These are phyloP conservation scores for Penicillium sp. DNA, from an alignment of 2,329 filamentous ascomycete species.

Conservation along the genomic window DNA sequence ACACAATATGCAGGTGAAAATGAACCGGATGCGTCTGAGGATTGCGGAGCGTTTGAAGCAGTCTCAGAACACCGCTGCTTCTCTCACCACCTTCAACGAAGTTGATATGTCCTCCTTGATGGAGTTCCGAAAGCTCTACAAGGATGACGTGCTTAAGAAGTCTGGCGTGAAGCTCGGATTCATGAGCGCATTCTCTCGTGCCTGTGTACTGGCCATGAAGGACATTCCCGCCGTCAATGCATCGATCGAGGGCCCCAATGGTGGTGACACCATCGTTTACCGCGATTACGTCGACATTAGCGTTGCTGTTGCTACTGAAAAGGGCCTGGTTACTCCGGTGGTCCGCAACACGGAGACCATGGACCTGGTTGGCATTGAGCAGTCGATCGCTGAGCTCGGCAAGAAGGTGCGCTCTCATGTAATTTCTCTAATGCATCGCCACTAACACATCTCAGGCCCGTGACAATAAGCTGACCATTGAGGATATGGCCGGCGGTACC, in stretches of 20 bases:
- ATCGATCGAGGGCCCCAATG: constrained; percentile 90
- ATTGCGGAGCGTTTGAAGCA: constrained; percentile 98
- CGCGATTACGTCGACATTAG: constrained; percentile 97
- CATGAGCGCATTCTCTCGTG: constrained; percentile 95
- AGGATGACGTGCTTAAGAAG: constrained; percentile 93
- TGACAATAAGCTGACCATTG: constrained; percentile 93
- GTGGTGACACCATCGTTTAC: constrained; percentile 97
- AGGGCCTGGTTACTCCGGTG: constrained; percentile 93
- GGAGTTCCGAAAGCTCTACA: constrained; percentile 96
- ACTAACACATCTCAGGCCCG: constrained; percentile 61
- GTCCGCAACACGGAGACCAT: constrained; percentile 87
- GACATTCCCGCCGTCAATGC: constrained; percentile 94
- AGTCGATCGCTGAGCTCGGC: constrained; percentile 84
- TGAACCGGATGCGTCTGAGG: constrained; percentile 98
- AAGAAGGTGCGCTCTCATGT: constrained; percentile 65
- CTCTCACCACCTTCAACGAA: constrained; percentile 97
- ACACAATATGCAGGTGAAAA: constrained; percentile 68
- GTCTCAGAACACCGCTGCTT: constrained; percentile 96
- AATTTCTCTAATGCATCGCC: neutral
- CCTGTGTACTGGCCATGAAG: constrained; percentile 84
- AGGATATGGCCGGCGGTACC: constrained; percentile 97
- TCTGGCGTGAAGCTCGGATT: constrained; percentile 98
- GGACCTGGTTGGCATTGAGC: constrained; percentile 85
- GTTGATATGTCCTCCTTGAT: constrained; percentile 98
- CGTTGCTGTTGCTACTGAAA: constrained; percentile 94